phyloP scores from a whole-genome alignment of 2,329 filamentous ascomycete genomes.

The Mycocentrospora acerina region DNA sequence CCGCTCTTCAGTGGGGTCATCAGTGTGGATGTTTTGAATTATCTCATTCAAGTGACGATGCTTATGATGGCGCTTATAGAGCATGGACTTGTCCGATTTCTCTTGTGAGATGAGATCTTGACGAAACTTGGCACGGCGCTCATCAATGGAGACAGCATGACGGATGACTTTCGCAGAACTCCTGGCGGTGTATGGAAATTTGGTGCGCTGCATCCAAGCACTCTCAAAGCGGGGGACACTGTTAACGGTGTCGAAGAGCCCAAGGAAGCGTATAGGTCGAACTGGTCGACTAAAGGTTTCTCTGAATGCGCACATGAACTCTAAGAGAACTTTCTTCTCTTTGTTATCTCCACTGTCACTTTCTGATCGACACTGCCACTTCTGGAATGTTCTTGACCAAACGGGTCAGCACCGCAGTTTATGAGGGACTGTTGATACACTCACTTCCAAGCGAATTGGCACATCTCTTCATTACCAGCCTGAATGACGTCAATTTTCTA shows the following conservation, averaged over 20 bases:
- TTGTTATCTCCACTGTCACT: constrained; percentile 41
- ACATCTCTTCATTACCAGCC: constrained; percentile 83
- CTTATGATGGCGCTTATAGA: constrained; percentile 32
- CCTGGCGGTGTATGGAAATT: constrained; percentile 67
- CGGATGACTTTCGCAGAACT: constrained; percentile 62
- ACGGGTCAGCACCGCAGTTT: no score
- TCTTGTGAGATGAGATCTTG: constrained; percentile 64
- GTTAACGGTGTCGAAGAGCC: constrained; percentile 81
- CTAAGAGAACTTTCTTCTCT: constrained; percentile 64
- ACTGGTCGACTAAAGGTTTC: constrained; percentile 80
- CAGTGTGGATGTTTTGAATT: constrained; percentile 13
- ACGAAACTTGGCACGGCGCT: constrained; percentile 70
- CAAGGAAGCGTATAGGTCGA: constrained; percentile 71
- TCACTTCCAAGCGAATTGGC: constrained; percentile 76
- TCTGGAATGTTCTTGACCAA: constrained; percentile 59
- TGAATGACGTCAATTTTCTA: constrained; percentile 4
- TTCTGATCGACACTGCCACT: constrained; percentile 65
- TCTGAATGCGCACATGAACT: constrained; percentile 76
- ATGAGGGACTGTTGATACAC: not conserved
- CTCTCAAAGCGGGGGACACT: constrained; percentile 76
- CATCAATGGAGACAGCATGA: constrained; percentile 71
- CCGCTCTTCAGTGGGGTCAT: constrained; percentile 5
- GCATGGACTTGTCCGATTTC: constrained; percentile 30
- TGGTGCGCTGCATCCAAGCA: constrained; percentile 73
- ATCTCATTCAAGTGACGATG: constrained; percentile 14